A percentile compares a stretch with the other conserved stretches of the same genome.
Conservation (phyloP, 2,329 filamentous ascomycete species). For the Drechslera avenae region DNA sequence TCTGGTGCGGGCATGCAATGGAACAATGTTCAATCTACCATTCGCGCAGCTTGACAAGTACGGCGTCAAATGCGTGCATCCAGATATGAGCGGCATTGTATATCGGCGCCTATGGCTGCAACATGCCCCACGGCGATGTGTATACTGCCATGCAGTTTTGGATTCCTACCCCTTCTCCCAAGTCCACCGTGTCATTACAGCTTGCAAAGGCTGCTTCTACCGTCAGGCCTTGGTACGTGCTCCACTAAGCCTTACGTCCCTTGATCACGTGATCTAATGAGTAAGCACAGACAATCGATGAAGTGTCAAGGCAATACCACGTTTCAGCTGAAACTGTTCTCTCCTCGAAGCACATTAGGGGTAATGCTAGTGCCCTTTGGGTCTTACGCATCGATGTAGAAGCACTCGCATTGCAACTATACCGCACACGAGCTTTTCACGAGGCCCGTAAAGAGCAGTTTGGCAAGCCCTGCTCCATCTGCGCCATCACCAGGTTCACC, state of each 20-base stretch:
- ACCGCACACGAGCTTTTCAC: conserved; percentile 39
- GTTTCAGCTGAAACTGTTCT: conserved; percentile 23
- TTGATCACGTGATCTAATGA: conserved; percentile 2
- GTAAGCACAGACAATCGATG: conserved; percentile 27
- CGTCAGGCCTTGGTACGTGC: conserved; percentile 32
- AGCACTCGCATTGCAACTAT: conserved; percentile 34
- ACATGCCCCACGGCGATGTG: conserved; percentile 33
- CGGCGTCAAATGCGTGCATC: conserved; percentile 29
- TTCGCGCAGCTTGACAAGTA: conserved; percentile 29
- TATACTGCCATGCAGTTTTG: conserved; percentile 32
- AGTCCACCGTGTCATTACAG: conserved; percentile 24
- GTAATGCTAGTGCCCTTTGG: conserved; percentile 25
- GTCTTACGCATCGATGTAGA: conserved; percentile 39
- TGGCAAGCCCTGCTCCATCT: conserved; percentile 32
- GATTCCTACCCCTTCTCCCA: conserved; percentile 33
- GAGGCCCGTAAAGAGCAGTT: conserved; percentile 26
- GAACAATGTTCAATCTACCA: conserved; percentile 35
- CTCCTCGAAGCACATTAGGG: conserved; percentile 23
- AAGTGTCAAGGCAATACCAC: conserved; percentile 39
- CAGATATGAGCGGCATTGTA: conserved; percentile 34
- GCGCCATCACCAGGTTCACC: conserved; percentile 24
- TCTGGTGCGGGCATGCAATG: conserved; percentile 32
- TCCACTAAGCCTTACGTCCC: background rate
- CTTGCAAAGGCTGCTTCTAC: conserved; percentile 39
- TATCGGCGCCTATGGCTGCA: conserved; percentile 42